phyloP scores from a whole-genome alignment of 805 yeast species.

The Teunomyces tritomae region DNA sequence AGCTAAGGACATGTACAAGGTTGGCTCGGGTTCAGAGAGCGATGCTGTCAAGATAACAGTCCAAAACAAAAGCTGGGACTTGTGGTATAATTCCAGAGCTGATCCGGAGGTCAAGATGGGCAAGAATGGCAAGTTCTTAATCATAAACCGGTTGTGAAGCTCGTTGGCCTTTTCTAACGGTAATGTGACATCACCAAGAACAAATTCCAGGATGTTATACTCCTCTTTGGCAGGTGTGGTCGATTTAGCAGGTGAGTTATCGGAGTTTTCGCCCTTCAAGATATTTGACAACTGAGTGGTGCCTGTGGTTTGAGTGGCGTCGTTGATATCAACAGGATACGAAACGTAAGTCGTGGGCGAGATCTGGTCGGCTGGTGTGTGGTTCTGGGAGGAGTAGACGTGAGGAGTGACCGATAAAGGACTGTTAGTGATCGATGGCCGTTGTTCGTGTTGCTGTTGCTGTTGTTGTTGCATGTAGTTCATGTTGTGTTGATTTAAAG shows the following conservation, averaged over 20 bases:
- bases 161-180: conserved; percentile 66
- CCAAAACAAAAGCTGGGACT: conserved; percentile 87
- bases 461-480: conserved; percentile 23
- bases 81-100: conserved; percentile 76
- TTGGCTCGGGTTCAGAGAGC: conserved; percentile 82
- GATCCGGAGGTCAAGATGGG: conserved; percentile 73
- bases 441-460: conserved; percentile 2
- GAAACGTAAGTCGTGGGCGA: conserved; percentile 9
- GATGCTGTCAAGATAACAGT: conserved; percentile 85
- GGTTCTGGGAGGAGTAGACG: conserved; percentile 6
- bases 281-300: conserved; percentile 17
- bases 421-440: not conserved
- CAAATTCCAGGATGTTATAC: conserved; percentile 51
- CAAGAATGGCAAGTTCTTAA: conserved; percentile 66
- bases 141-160: conserved; percentile 67
- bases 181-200: conserved; percentile 71
- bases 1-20: conserved; percentile 70
- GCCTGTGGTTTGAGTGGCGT: conserved; percentile 12
- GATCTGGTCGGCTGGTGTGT: conserved; percentile 6
- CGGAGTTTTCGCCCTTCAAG: conserved; percentile 21
- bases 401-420: conserved; percentile 8
- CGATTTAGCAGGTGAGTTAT: conserved; percentile 26
- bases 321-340: conserved; percentile 11
- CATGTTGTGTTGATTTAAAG: conserved; percentile 45
- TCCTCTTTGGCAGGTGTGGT: conserved; percentile 7